Evolutionary conservation across 140 eudicot genomes (phyloP).

Genomic region (Erigeron philadelphicus): DNA sequence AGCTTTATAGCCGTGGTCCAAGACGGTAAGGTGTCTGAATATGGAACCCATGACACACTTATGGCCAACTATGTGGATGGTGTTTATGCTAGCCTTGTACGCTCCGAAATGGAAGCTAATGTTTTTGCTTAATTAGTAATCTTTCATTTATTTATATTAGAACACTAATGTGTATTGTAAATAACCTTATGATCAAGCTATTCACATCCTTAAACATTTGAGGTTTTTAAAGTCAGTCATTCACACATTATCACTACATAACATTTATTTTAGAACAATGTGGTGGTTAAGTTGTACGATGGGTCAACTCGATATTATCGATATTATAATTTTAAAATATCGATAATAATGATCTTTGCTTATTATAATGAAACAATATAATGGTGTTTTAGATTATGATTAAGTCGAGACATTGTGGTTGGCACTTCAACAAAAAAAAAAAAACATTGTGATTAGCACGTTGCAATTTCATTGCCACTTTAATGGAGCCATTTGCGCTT

Average conservation of each 20-base stretch:
- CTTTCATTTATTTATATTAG: neutral
- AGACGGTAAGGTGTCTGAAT: conserved; percentile 60
- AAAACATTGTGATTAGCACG: conserved; percentile 25
- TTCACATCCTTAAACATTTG: neutral
- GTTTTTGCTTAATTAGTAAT: conserved; percentile 45
- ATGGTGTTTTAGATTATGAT: conserved; percentile 4
- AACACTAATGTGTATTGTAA: conserved; percentile 11
- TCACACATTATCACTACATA: too few relatives aligned
- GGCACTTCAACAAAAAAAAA: neutral
- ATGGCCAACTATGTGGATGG: conserved; percentile 60
- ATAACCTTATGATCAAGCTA: conserved; percentile 16
- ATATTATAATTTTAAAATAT: too few relatives aligned
- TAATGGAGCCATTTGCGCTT: conserved; percentile 39
- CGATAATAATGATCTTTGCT: too few relatives aligned
- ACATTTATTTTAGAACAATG: too few relatives aligned
- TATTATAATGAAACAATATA: neutral
- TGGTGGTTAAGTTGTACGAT: too few relatives aligned
- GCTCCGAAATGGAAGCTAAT: conserved; percentile 74
- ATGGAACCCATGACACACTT: conserved; percentile 66
- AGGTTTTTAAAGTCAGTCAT: too few relatives aligned
- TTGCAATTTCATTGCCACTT: conserved; percentile 31
- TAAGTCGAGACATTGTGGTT: neutral
- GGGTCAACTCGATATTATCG: too few relatives aligned
- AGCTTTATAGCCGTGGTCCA: conserved; percentile 60
- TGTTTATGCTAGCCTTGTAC: conserved; percentile 59